Evolutionary conservation across 202 grass and related monocot genomes (phyloP).

Genomic region (Musa balbisiana): DNA sequence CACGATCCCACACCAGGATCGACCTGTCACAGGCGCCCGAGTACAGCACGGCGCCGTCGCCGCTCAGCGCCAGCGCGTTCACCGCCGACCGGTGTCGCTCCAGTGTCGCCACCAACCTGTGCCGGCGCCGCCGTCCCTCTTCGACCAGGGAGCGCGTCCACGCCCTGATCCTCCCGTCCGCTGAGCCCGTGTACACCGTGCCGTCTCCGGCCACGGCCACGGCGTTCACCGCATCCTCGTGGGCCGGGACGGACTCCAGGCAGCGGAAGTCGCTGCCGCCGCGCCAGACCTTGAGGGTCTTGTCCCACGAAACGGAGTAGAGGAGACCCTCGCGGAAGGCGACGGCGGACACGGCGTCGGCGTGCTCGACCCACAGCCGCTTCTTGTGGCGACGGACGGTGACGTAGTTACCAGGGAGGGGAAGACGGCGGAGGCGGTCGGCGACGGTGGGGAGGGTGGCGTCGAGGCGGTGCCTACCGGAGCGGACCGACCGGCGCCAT

Average conservation of each 20-base stretch:
- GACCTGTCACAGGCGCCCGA: constrained; percentile 58
- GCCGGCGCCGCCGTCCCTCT: constrained; percentile 20
- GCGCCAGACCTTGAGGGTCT: constrained; percentile 77
- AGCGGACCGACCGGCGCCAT: constrained; percentile 38
- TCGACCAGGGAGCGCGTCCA: constrained; percentile 32
- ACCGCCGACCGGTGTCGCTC: constrained; percentile 57
- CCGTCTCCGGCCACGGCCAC: constrained; percentile 55
- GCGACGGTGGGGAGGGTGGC: constrained; percentile 51
- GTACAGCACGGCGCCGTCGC: constrained; percentile 38
- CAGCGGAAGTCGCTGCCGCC: constrained; percentile 46
- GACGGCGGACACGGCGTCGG: constrained; percentile 45
- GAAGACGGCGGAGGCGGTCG: constrained; percentile 55
- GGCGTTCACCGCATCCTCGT: constrained; percentile 86
- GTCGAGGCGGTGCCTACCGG: constrained; percentile 33
- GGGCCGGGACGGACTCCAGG: constrained; percentile 59
- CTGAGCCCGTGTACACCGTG: constrained; percentile 70
- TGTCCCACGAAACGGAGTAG: constrained; percentile 92
- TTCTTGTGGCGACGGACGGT: constrained; percentile 50
- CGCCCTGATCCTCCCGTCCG: constrained; percentile 50
- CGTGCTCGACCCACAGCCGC: constrained; percentile 59
- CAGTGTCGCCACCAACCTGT: constrained; percentile 50
- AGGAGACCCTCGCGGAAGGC: constrained; percentile 46
- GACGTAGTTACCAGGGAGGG: constrained; percentile 57
- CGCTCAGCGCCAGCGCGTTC: constrained; percentile 62
- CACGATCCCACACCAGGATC: constrained; percentile 82